Evolutionary conservation across 1,284 basidiomycete genomes (phyloP), one percentile per base, ranked within the genome.

Genomic region (Earliella scabrosa): DNA sequence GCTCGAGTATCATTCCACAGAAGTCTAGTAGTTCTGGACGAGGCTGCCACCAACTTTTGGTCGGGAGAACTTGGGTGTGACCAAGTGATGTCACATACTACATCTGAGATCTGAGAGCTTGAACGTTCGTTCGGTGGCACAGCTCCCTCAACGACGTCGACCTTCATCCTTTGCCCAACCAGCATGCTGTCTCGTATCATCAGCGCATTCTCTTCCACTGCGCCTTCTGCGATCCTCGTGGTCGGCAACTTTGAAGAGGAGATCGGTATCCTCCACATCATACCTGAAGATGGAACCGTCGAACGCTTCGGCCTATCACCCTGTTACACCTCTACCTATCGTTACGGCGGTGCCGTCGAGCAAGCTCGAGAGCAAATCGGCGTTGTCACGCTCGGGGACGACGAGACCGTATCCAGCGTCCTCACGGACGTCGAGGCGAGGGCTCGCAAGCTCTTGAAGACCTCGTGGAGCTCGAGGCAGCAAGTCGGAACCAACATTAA

Each of bases 41-140:
- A 95, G 77, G 49, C 92, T 91, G 47, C 93, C 93, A 36, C 88
- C 90, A n/a, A n/a, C n/a, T n/a, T n/a, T n/a, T n/a, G n/a, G n/a
- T n/a, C n/a, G n/a, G n/a, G n/a, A n/a, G n/a, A n/a, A n/a, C n/a
- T n/a, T n/a, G n/a, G n/a, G n/a, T n/a, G n/a, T n/a, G n/a, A n/a
- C n/a, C n/a, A n/a, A n/a, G n/a, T n/a, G n/a, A n/a, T n/a, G n/a
- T n/a, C n/a, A n/a, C n/a, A n/a, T n/a, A n/a, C n/a, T n/a, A n/a
- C n/a, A n/a, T n/a, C n/a, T n/a, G n/a, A n/a, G n/a, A n/a, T n/a
- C n/a, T n/a, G n/a, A n/a, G n/a, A n/a, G n/a, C n/a, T n/a, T n/a
- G n/a, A n/a, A n/a, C n/a, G n/a, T n/a, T n/a, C n/a, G n/a, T n/a
- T n/a, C n/a, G n/a, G n/a, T n/a, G n/a, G n/a, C n/a, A n/a, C n/a